These are phyloP conservation scores for Suillus discolor DNA, from an alignment of 768 basidiomycete species.

Conservation along the genomic window DNA sequence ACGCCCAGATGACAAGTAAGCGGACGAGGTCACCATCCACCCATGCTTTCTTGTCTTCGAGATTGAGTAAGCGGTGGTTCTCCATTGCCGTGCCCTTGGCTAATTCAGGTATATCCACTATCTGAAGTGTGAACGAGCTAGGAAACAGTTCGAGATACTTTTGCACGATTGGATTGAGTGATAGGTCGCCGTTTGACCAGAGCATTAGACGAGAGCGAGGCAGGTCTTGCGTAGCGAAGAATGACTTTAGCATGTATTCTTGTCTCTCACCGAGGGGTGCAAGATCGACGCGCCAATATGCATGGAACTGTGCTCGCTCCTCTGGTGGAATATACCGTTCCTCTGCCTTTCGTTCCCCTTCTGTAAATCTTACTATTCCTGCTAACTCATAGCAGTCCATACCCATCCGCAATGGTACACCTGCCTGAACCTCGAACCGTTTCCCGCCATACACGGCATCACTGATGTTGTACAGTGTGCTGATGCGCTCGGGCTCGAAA, in stretches of 20 bases:
- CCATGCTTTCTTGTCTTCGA: slow-evolving; percentile 84
- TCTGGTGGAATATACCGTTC: slow-evolving; percentile 35
- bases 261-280: slow-evolving; percentile 78
- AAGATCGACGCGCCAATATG: slow-evolving; percentile 93
- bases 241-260: slow-evolving; percentile 87
- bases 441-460: slow-evolving; percentile 63
- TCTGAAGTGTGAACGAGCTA: slow-evolving; percentile 64
- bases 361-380: slow-evolving; percentile 60
- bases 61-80: slow-evolving; percentile 57
- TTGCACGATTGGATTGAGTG: slow-evolving; percentile 56
- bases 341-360: slow-evolving; percentile 7
- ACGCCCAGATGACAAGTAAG: slow-evolving; percentile 82
- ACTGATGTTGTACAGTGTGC: slow-evolving; percentile 68
- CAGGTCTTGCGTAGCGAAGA: slow-evolving; percentile 89
- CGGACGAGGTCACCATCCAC: slow-evolving; percentile 91
- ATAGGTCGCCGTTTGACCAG: slow-evolving; percentile 89
- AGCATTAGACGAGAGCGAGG: slow-evolving; percentile 69
- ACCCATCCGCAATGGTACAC: slow-evolving; percentile 75
- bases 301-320: slow-evolving; percentile 73
- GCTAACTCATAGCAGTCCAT: slow-evolving; percentile 94
- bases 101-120: slow-evolving; percentile 67
- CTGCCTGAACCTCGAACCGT: slow-evolving; percentile 76
- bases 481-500: slow-evolving; percentile 63
- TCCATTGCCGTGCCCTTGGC: slow-evolving; percentile 80
- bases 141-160: slow-evolving; percentile 67